These are phyloP conservation scores for Daldinia grandis DNA, from an alignment of 495 filamentous ascomycete genomes.

Conservation along the genomic window DNA sequence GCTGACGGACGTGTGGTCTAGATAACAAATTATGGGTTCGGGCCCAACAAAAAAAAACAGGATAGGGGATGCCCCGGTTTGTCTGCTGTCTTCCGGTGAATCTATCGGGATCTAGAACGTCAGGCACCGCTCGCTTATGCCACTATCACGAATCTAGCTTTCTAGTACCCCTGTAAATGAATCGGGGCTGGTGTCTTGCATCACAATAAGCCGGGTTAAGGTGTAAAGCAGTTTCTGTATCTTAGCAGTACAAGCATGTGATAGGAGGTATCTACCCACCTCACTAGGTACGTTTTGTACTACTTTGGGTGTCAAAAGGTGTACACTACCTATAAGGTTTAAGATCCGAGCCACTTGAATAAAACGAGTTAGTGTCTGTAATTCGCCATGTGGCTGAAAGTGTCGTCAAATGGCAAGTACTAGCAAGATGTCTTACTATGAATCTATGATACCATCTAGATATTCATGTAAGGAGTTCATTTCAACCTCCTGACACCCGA, in stretches of 20 bases:
- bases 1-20: neutral
- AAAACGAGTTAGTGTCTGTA: neutral
- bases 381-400: neutral
- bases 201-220: neutral
- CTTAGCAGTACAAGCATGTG: neutral
- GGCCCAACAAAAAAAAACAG: constrained; percentile 15
- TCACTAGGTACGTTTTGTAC: neutral
- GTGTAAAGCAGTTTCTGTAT: neutral
- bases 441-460: neutral
- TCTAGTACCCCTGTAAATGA: constrained; percentile 17
- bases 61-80: constrained; percentile 15
- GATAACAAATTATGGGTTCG: constrained; percentile 19
- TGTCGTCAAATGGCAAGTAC: neutral
- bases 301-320: neutral
- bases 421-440: neutral
- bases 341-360: neutral
- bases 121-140: constrained; percentile 9
- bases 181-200: constrained; percentile 2
- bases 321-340: neutral
- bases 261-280: neutral
- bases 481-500: neutral
- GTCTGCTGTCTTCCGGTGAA: constrained; percentile 1
- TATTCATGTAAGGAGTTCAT: neutral
- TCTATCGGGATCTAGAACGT: constrained; percentile 35
- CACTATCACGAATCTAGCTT: constrained; percentile 13